A percentile compares a stretch with the other conserved stretches of the same genome.
These are phyloP conservation scores for Beauveria australis DNA, from an alignment of 2,329 filamentous ascomycete species.

Conservation along the genomic window DNA sequence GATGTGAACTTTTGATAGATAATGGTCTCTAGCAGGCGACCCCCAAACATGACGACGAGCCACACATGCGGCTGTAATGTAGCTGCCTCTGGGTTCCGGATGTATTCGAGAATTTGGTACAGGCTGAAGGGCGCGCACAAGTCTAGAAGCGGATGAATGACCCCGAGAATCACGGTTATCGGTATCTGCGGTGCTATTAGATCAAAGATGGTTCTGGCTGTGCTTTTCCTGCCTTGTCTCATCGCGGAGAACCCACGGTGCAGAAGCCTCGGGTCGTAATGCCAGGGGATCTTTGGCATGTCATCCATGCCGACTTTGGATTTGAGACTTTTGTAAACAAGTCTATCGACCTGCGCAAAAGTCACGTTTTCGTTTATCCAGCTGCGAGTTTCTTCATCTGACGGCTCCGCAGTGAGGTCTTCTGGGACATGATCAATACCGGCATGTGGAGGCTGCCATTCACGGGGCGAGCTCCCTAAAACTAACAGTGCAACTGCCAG, in stretches of 20 bases:
- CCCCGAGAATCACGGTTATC: constrained; percentile 35
- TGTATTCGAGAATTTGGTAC: constrained; percentile 44
- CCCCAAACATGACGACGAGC: constrained; percentile 44
- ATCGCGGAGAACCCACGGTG: background rate
- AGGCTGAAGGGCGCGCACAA: constrained; percentile 44
- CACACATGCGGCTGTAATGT: constrained; percentile 42
- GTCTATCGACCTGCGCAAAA: constrained; percentile 24
- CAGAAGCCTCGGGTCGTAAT: constrained; percentile 18
- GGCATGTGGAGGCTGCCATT: constrained; percentile 39
- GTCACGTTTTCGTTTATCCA: constrained; percentile 44
- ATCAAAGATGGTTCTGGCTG: constrained; percentile 34
- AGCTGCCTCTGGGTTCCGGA: constrained; percentile 36
- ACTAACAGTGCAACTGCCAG: constrained; percentile 29
- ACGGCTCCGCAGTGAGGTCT: constrained; percentile 28
- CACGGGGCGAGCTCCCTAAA: constrained; percentile 38
- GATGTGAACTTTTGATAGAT: constrained; percentile 50
- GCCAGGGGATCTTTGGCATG: constrained; percentile 43
- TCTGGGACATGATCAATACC: constrained; percentile 30
- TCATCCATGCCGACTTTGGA: constrained; percentile 36
- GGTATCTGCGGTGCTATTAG: constrained; percentile 34
- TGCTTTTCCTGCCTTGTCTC: constrained; percentile 17
- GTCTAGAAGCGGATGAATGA: constrained; percentile 32
- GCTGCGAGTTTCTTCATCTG: constrained; percentile 44
- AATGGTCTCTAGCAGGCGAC: constrained; percentile 38
- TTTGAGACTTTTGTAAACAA: constrained; percentile 32